A percentile compares a stretch with the other conserved stretches of the same genome.
Conservation (phyloP, 164 flowering plant genomes). For the Tinospora cordifolia region DNA sequence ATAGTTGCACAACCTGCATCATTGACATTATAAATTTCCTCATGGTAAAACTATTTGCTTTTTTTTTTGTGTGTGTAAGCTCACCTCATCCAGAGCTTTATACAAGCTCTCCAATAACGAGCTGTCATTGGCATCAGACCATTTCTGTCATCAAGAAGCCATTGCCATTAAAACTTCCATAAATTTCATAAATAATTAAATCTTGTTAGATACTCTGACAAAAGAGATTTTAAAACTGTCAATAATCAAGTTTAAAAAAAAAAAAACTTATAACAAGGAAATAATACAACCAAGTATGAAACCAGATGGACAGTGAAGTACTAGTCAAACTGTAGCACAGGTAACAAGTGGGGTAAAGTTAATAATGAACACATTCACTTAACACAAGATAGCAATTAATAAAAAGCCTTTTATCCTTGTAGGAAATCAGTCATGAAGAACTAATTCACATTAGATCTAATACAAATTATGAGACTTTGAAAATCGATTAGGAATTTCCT, state of each 20-base stretch:
- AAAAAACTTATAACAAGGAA: background rate
- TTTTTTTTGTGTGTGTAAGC: background rate
- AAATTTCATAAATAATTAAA: background rate
- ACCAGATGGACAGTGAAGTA: background rate
- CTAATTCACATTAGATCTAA: too few species aligned
- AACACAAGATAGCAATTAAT: background rate
- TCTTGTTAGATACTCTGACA: too few species aligned
- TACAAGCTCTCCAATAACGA: conserved; percentile 53
- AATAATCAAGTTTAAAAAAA: background rate
- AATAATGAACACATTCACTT: background rate
- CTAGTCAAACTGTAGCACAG: background rate
- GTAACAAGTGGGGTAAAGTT: background rate
- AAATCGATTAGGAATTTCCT: too few species aligned
- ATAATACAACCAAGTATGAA: background rate
- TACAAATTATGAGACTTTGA: too few species aligned
- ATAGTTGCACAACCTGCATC: conserved; percentile 72
- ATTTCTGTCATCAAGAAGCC: conserved; percentile 42
- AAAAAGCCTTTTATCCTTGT: background rate
- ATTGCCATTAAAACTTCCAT: background rate
- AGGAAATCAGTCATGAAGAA: too few species aligned
- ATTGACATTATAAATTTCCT: conserved; percentile 10
- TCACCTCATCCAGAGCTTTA: conserved; percentile 87
- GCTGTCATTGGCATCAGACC: conserved; percentile 52
- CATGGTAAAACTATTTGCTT: background rate
- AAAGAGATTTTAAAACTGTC: too few species aligned